Percentiles rank a stretch among this genome's conserved stretches.
phyloP scores from a whole-genome alignment of 768 basidiomycete species.

The Leucosporidium scottii region DNA sequence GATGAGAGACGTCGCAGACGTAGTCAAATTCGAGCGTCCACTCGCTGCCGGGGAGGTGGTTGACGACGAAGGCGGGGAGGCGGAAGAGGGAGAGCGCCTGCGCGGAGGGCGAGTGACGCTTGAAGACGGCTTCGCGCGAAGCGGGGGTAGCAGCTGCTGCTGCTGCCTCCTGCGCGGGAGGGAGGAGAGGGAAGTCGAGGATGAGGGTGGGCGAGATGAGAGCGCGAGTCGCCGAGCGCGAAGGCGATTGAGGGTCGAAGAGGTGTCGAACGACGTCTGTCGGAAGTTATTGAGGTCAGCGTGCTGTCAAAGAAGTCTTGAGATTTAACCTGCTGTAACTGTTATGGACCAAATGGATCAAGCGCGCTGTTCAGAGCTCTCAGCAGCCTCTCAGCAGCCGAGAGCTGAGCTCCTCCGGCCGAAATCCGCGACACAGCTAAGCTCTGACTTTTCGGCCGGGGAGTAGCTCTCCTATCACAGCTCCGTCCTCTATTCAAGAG shows the following conservation, averaged over 20 bases:
- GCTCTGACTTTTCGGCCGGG: too few relatives aligned
- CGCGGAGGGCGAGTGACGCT: neutral
- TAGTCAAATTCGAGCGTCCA: neutral
- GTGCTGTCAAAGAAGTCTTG: too few relatives aligned
- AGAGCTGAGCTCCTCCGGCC: too few relatives aligned
- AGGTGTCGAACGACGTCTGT: neutral
- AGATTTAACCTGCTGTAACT: too few relatives aligned
- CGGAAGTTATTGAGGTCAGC: too few relatives aligned
- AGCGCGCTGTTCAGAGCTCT: too few relatives aligned
- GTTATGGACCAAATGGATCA: too few relatives aligned
- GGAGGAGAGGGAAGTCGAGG: neutral
- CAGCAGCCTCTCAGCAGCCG: too few relatives aligned
- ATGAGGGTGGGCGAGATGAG: neutral
- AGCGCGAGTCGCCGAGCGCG: neutral
- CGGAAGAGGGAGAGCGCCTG: slow-evolving; percentile 7
- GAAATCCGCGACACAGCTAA: too few relatives aligned
- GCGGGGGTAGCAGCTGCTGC: too few relatives aligned
- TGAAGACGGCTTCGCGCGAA: neutral
- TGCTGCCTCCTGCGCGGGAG: neutral
- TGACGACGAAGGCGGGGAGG: neutral
- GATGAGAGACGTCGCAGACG: neutral
- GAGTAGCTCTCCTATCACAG: too few relatives aligned
- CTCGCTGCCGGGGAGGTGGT: neutral
- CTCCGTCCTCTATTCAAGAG: too few relatives aligned
- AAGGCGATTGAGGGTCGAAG: neutral